Evolutionary conservation across 352 stramenopile species (phyloP), one percentile per base, ranked within the genome.

Genomic region (Phytophthora boehmeriae): DNA sequence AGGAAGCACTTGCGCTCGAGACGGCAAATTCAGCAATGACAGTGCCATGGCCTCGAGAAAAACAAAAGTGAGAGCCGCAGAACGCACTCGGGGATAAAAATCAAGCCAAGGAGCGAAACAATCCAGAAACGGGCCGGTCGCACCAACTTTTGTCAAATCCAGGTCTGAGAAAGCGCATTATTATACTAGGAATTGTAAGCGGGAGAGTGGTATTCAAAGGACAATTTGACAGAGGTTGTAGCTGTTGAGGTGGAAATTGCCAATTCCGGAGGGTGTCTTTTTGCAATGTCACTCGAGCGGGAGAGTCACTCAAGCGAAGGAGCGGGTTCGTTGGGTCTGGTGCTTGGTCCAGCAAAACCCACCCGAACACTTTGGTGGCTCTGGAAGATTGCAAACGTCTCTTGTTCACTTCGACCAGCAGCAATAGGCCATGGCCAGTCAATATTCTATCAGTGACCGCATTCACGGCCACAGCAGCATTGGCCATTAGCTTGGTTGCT

Each of bases 21-120:
- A 62, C 63, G 45, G 77, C 66, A 87, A 87, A 86, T 79, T 72
- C 66, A 78, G 60, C 72, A 87, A 87, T 87, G 77, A 73, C 48
- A 19, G 57, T 70, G 54, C 43, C 59, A 75, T 69, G 16, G 35
- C 32, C 35, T 34, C 47, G 63, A 63, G 54, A 71, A 62, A 30
- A 75, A 65, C 53, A 48, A 56, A 76, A 66, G 54, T 75, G 67
- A 73, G 68, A 68, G 50, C 38, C 27, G 46, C 63, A 25, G 54
- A 35, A 56, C 20, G 52, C 32, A 54, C 55, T 59, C 63, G 68
- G 39, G 11, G 3, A 25, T 25, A 72, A 72, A 72, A 59, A 49
- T 44, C 49, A 39, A 38, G 25, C 47, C 32, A 34, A 28, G 4
- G 9, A 17, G 19, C 5, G 39, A 45, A 45, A 45, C 39, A 45